phyloP scores from a whole-genome alignment of 768 basidiomycete species.

The Russula foetens region DNA sequence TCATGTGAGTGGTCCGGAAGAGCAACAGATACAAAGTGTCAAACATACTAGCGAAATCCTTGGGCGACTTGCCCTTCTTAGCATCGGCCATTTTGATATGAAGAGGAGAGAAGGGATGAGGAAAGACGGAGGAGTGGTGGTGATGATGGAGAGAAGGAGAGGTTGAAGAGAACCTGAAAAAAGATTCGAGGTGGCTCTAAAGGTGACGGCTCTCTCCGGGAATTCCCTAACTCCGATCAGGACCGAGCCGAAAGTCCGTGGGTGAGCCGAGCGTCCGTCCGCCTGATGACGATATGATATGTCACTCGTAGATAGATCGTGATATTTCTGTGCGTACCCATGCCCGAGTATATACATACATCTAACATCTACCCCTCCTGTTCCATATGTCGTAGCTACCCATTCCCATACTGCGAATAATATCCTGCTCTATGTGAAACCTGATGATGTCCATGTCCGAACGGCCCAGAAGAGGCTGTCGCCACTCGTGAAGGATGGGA shows the following conservation, averaged over 20 bases:
- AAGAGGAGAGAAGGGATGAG: constrained; percentile 31
- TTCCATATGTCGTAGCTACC: background rate
- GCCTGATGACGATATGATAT: too few relatives aligned
- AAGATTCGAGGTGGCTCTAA: constrained; percentile 36
- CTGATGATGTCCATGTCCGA: constrained; percentile 12
- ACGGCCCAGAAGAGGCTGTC: constrained; percentile 2
- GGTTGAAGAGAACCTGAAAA: constrained; percentile 33
- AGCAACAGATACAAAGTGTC: background rate
- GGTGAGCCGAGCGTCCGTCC: background rate
- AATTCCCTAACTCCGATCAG: constrained; percentile 26
- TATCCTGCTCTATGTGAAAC: constrained; percentile 14
- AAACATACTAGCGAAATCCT: constrained; percentile 79
- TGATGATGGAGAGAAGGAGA: constrained; percentile 33
- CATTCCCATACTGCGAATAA: constrained; percentile 12
- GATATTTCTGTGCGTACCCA: too few relatives aligned
- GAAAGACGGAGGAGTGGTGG: constrained; percentile 47
- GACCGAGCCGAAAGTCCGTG: constrained; percentile 14
- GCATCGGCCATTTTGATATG: constrained; percentile 66
- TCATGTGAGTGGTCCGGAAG: constrained; percentile 28
- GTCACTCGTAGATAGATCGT: too few relatives aligned
- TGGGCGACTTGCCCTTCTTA: constrained; percentile 81
- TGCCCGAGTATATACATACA: too few relatives aligned
- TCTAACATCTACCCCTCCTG: background rate
- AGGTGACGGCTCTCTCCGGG: constrained; percentile 27
- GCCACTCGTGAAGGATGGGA: background rate